Evolutionary conservation across 257 asterid genomes (phyloP).

Genomic region (Oldenlandia corymbosa): DNA sequence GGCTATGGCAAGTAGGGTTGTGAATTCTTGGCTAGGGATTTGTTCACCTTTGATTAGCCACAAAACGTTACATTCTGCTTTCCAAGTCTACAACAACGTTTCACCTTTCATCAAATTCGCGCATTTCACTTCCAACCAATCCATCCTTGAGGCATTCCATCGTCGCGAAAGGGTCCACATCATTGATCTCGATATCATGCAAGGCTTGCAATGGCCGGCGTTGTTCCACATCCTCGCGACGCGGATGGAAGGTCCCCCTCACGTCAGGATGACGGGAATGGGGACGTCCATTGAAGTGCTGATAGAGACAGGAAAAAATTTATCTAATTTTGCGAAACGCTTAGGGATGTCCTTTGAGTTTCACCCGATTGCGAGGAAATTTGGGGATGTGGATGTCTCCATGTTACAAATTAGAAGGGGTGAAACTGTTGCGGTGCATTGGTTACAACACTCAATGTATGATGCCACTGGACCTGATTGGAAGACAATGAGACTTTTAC

Average conservation of each 20-base stretch:
- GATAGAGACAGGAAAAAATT: slow-evolving; percentile 56
- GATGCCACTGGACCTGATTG: slow-evolving; percentile 77
- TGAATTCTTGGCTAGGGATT: slow-evolving; percentile 69
- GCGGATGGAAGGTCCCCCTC: slow-evolving; percentile 69
- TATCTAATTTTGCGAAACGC: slow-evolving; percentile 55
- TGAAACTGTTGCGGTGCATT: slow-evolving; percentile 61
- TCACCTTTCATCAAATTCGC: slow-evolving; percentile 69
- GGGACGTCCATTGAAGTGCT: slow-evolving; percentile 47
- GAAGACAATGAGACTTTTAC: slow-evolving; percentile 57
- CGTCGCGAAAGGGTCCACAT: slow-evolving; percentile 49
- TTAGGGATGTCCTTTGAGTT: slow-evolving; percentile 63
- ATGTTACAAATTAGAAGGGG: slow-evolving; percentile 37
- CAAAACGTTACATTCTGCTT: slow-evolving; percentile 36
- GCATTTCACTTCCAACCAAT: slow-evolving; percentile 74
- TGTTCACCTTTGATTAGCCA: slow-evolving; percentile 44
- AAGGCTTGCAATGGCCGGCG: slow-evolving; percentile 86
- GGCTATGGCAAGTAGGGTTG: slow-evolving; percentile 68
- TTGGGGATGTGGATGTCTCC: slow-evolving; percentile 39
- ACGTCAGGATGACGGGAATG: slow-evolving; percentile 61
- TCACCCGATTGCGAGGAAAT: slow-evolving; percentile 47
- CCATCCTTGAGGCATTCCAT: slow-evolving; percentile 64
- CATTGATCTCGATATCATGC: slow-evolving; percentile 70
- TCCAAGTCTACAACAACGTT: slow-evolving; percentile 59
- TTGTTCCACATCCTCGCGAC: slow-evolving; percentile 67
- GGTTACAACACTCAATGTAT: slow-evolving; percentile 72